Evolutionary conservation across 768 basidiomycete species (phyloP), one percentile per base, ranked within the genome.

Genomic region (Leccinum uliginosum): DNA sequence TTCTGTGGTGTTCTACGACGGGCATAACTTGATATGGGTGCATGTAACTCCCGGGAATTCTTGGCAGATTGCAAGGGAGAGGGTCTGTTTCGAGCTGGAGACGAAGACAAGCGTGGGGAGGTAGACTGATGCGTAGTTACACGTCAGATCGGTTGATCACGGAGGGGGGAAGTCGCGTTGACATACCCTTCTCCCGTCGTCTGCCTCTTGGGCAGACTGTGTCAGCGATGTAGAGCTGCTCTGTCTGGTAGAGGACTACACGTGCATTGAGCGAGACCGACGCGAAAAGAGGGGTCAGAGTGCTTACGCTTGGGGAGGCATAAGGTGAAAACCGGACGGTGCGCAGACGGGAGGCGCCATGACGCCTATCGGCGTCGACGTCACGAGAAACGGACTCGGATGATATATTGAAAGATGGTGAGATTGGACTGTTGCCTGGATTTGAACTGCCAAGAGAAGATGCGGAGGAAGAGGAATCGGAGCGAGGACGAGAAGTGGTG

Each of bases 21-120:
- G 44, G 88, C 85, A 57, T 87, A 91, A 38, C 82, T 80, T 26
- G 90, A 92, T 54, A 92, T 91, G 53, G 90, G 90, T 14, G 82
- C 84, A 29, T 81, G 72, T 19, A 83, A 72, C 67, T 86, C 83
- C 61, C 80, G 81, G 19, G 78, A 71, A 62, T 78, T 79, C 51
- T 78, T 75, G 21, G 76, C 69, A 12, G 82, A 73, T 58, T 77
- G 78, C 58, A 80, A 75, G 58, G 76, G 71, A 52, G 75, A 74
- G 26, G 77, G 74, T 59, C 74, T 69, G 50, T 74, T 78, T 48
- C 77, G 60, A 56, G 74, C 76, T 53, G 79, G 76, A 53, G 79
- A 75, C 34, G 78, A 73, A 53, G 70, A 67, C 44, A 70, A 63
- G 55, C 65, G 70, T 26, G 79, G 76, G 52, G 81, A 65, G 43